Evolutionary conservation across 2,329 filamentous ascomycete species (phyloP).

Genomic region (Penicillium sp.): DNA sequence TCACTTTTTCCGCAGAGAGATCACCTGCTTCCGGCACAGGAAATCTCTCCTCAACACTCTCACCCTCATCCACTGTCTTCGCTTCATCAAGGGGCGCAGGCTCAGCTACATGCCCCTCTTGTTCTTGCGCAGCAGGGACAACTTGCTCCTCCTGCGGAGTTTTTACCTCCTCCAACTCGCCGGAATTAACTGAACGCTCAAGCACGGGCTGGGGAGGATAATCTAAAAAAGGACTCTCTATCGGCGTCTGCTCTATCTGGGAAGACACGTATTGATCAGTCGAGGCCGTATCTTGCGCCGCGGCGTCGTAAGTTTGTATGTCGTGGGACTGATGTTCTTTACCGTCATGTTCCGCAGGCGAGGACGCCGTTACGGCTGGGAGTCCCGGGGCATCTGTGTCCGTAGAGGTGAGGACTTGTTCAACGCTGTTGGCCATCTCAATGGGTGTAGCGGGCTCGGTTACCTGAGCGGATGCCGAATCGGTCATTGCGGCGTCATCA

Average conservation of each 20-base stretch:
- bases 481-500: slow-evolving; percentile 10
- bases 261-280: slow-evolving; percentile 47
- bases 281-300: slow-evolving; percentile 42
- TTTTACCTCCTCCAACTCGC: slow-evolving; percentile 18
- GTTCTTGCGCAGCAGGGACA: not conserved
- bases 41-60: not conserved
- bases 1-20: not conserved
- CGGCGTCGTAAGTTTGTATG: slow-evolving; percentile 36
- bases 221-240: slow-evolving; percentile 33
- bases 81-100: not conserved
- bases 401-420: slow-evolving; percentile 14
- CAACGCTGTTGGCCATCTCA: slow-evolving; percentile 9
- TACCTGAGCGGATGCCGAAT: slow-evolving; percentile 5
- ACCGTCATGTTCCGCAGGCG: slow-evolving; percentile 44
- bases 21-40: slow-evolving; percentile 7
- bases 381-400: slow-evolving; percentile 22
- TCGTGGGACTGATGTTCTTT: slow-evolving; percentile 48
- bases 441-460: slow-evolving; percentile 14
- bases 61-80: not conserved
- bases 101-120: slow-evolving; percentile 7
- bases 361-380: slow-evolving; percentile 29
- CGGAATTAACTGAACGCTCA: slow-evolving; percentile 27
- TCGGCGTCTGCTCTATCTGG: slow-evolving; percentile 44
- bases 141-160: slow-evolving; percentile 11
- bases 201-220: slow-evolving; percentile 33